Percentiles rank a stretch among this genome's conserved stretches.
Evolutionary conservation across 768 basidiomycete species (phyloP).

Genomic region (Lactifluus volemus): DNA sequence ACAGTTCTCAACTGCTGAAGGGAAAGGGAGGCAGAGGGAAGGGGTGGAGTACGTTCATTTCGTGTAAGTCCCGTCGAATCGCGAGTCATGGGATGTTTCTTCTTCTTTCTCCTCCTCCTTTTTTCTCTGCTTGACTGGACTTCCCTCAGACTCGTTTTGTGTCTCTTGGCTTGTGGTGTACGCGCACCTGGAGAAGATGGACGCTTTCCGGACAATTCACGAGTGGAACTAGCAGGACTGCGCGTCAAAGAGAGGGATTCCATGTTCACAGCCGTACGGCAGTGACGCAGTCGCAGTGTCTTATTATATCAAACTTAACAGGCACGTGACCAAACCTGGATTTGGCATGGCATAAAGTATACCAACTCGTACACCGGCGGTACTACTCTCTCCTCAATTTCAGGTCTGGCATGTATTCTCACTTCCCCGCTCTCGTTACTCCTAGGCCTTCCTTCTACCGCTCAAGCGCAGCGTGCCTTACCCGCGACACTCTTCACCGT

Average conservation of each 20-base stretch:
- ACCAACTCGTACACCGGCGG: no score
- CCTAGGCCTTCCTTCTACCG: neutral
- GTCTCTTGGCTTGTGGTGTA: neutral
- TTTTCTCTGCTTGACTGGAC: constrained; percentile 20
- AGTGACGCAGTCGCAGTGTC: no score
- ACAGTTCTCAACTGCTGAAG: neutral
- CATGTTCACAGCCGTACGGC: neutral
- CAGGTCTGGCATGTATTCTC: neutral
- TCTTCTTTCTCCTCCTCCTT: constrained; percentile 24
- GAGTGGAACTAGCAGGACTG: neutral
- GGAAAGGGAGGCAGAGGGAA: neutral
- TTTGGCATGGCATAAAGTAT: neutral
- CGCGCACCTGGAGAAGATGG: neutral
- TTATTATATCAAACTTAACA: neutral
- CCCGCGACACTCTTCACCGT: neutral
- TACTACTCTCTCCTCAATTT: neutral
- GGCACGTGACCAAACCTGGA: neutral
- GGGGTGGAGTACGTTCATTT: neutral
- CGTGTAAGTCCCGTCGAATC: neutral
- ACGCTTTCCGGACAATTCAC: constrained; percentile 1
- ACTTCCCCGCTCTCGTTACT: neutral
- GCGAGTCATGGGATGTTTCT: constrained; percentile 21
- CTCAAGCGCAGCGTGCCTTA: neutral
- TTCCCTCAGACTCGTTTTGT: neutral
- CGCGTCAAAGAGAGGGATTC: neutral